Conservation (phyloP, 202 grass and related monocot species). For the Cymbopogon flexuosus region DNA sequence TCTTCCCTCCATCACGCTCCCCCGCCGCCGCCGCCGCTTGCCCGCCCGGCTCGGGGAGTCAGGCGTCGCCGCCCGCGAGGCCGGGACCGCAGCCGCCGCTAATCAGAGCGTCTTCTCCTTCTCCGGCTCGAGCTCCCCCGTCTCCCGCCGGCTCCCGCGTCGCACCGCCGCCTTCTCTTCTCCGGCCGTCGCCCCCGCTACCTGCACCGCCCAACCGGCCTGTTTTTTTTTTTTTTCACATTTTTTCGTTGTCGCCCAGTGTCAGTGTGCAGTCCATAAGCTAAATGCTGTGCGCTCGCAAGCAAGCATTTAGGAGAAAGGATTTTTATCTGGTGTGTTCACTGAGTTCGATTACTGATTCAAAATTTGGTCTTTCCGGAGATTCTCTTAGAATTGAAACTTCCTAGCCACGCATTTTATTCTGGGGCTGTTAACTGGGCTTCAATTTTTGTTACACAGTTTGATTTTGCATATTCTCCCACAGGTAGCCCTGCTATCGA, state of each 20-base stretch:
- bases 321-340: neutral
- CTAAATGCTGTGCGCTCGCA: neutral
- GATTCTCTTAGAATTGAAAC: neutral
- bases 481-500: conserved; percentile 4
- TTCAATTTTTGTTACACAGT: neutral
- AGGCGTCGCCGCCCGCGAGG: too few relatives aligned
- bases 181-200: neutral
- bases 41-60: too few relatives aligned
- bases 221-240: neutral
- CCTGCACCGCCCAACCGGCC: neutral
- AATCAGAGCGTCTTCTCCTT: neutral
- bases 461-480: neutral
- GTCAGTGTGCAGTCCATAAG: neutral
- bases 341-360: neutral
- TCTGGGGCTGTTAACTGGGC: neutral
- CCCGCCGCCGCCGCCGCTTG: neutral
- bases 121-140: neutral
- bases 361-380: neutral
- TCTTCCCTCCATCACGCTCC: neutral
- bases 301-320: neutral
- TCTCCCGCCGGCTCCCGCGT: neutral
- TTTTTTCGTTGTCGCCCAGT: neutral
- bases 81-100: neutral
- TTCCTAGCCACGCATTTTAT: neutral
- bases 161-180: neutral